phyloP scores from a whole-genome alignment of 495 filamentous ascomycete genomes.

The Lophiotrema nucula region DNA sequence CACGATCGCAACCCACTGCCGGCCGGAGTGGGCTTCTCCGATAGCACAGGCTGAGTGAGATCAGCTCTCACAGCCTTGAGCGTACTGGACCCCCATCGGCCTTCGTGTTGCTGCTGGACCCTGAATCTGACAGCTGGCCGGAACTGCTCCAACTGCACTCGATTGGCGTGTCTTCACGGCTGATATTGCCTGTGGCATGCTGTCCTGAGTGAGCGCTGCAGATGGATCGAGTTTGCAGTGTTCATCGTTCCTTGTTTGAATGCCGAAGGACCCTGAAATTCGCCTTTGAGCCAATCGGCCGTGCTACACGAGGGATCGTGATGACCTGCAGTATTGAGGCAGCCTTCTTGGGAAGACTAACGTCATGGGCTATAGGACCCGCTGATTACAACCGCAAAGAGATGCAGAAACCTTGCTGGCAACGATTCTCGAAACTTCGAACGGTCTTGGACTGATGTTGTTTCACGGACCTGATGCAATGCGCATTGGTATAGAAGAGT shows the following conservation, averaged over 20 bases:
- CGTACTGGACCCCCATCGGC: background rate
- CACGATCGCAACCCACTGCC: background rate
- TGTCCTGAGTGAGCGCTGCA: too few relatives aligned
- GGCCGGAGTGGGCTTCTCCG: slow-evolving; percentile 4
- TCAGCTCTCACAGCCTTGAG: background rate
- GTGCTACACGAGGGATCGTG: background rate
- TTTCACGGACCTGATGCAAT: too few relatives aligned
- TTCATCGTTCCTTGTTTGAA: background rate
- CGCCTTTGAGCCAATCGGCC: background rate
- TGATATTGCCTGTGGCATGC: too few relatives aligned
- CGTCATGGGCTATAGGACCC: too few relatives aligned
- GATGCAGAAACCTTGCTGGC: too few relatives aligned
- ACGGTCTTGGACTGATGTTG: too few relatives aligned
- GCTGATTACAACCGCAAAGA: too few relatives aligned
- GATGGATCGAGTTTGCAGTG: background rate
- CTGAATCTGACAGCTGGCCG: background rate
- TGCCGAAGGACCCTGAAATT: background rate
- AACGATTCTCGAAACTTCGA: too few relatives aligned
- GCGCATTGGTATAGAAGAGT: too few relatives aligned
- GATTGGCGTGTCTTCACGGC: background rate
- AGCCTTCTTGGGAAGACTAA: too few relatives aligned
- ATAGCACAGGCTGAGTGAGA: background rate
- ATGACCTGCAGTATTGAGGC: background rate
- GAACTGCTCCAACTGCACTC: background rate
- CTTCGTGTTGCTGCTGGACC: slow-evolving; percentile 4